Conservation (phyloP, 495 filamentous ascomycete genomes). For the Talaromyces adpressus region DNA sequence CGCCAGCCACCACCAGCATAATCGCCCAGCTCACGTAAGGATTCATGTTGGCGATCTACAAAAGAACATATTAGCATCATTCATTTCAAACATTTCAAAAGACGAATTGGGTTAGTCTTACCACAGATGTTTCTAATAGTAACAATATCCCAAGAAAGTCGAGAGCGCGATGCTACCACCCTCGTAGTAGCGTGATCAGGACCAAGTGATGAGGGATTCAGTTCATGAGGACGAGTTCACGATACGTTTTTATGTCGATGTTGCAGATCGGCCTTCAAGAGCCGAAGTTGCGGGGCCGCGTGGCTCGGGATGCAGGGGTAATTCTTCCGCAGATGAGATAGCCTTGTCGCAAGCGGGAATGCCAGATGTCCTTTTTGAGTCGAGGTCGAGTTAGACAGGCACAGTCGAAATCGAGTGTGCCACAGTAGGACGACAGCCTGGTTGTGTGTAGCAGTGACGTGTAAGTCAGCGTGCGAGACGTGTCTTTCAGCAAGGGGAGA, state of each 20-base stretch:
- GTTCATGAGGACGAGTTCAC: not conserved
- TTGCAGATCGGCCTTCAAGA: not conserved
- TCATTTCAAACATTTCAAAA: not conserved
- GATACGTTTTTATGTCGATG: not conserved
- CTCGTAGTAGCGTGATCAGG: not conserved
- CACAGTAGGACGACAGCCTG: not conserved
- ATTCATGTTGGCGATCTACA: constrained; percentile 23
- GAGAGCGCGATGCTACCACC: not conserved
- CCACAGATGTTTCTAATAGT: not conserved
- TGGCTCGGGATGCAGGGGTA: constrained; percentile 1
- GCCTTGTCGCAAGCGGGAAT: not conserved
- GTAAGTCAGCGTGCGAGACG: not conserved
- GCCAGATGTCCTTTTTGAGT: constrained; percentile 6
- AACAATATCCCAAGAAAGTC: not conserved
- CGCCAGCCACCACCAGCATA: constrained; percentile 44
- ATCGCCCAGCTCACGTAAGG: constrained; percentile 50
- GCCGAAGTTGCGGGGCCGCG: not conserved
- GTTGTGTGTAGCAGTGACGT: not conserved
- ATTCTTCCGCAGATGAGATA: not conserved
- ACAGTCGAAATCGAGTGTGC: not conserved
- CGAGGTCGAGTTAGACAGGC: not conserved
- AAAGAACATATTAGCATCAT: constrained; percentile 14
- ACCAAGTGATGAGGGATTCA: not conserved
- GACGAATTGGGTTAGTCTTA: not conserved
- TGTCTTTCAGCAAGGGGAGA: not conserved